phyloP scores from a whole-genome alignment of 163 green algal species.

The Prototheca wickerhamii region DNA sequence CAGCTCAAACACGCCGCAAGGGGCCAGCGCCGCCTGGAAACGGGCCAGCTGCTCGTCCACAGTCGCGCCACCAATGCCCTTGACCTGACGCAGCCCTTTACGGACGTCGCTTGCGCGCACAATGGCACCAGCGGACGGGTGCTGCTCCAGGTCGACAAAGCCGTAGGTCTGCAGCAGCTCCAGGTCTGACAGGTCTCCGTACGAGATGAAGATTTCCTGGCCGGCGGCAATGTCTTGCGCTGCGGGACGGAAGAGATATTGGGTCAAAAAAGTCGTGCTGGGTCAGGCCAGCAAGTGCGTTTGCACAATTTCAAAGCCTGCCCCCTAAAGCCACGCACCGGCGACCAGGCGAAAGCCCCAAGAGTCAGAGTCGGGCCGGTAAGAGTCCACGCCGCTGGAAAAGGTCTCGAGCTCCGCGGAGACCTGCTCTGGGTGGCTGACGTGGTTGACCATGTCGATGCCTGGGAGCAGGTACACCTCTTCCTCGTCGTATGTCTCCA shows the following conservation, averaged over 20 bases:
- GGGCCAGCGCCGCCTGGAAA: too few species aligned
- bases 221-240: conserved; percentile 45
- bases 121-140: not conserved
- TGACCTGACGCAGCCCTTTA: not conserved
- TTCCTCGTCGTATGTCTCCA: not conserved
- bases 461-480: conserved; percentile 61
- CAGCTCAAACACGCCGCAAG: too few species aligned
- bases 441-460: conserved; percentile 78
- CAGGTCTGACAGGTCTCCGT: conserved; percentile 58
- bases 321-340: not conserved
- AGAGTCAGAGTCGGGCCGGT: not conserved
- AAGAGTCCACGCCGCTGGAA: not conserved
- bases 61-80: not conserved
- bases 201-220: conserved; percentile 58
- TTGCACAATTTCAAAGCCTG: not conserved
- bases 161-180: conserved; percentile 68
- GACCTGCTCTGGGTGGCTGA: conserved; percentile 15
- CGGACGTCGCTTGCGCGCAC: not conserved
- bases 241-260: conserved; percentile 10
- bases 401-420: conserved; percentile 47
- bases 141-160: conserved; percentile 42
- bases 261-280: not conserved
- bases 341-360: not conserved
- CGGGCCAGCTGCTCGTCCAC: not conserved
- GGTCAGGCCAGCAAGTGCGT: not conserved